Percentiles rank a stretch among this genome's conserved stretches.
These are phyloP conservation scores for Phytopythium litorale DNA, from an alignment of 352 stramenopile species.

Conservation along the genomic window DNA sequence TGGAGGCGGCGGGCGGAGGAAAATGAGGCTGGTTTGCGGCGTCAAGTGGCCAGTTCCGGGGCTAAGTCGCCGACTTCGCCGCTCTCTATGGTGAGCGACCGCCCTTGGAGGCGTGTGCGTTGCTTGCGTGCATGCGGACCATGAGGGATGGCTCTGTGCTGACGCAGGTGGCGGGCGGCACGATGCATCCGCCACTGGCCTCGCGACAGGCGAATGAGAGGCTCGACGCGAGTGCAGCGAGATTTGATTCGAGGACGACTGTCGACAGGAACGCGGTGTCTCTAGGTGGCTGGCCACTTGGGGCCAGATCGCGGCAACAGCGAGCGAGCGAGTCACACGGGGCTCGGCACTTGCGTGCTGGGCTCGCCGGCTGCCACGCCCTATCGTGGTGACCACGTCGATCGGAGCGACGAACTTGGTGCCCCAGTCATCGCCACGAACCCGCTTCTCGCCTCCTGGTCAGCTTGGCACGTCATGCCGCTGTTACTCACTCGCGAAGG, in stretches of 20 bases:
- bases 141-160: no score
- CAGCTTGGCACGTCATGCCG: neutral
- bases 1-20: neutral
- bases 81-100: neutral
- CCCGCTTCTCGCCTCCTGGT: neutral
- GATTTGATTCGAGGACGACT: neutral
- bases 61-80: neutral
- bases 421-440: neutral
- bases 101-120: neutral
- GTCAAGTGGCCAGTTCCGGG: neutral
- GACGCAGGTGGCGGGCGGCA: no score
- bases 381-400: neutral
- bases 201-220: neutral
- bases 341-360: neutral
- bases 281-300: neutral
- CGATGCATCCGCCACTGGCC: neutral
- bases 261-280: neutral
- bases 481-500: neutral
- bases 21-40: neutral
- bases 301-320: neutral
- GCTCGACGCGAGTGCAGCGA: neutral
- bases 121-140: neutral
- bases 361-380: neutral
- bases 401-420: neutral
- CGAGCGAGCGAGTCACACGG: constrained; percentile 1